These are phyloP conservation scores for Mariannaea elegans DNA, from an alignment of 2,329 filamentous ascomycete species.

Conservation along the genomic window DNA sequence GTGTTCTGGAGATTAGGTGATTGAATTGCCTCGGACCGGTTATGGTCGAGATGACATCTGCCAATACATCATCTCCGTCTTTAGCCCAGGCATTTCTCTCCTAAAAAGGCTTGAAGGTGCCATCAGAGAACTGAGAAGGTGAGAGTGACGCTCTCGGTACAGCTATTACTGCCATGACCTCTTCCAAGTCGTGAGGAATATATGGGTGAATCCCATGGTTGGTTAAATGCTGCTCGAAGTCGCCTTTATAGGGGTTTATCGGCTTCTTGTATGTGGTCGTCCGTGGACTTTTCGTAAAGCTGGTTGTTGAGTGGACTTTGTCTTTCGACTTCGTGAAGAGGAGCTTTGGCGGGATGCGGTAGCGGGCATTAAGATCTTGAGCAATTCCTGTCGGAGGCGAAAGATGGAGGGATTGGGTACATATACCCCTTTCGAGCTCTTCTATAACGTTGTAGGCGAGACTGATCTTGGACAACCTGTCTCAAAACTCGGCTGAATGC, in stretches of 20 bases:
- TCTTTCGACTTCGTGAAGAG: slow-evolving; percentile 21
- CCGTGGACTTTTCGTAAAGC: background rate
- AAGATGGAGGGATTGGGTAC: too few species aligned
- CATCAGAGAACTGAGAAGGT: slow-evolving; percentile 44
- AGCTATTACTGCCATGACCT: too few species aligned
- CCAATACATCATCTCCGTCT: slow-evolving; percentile 47
- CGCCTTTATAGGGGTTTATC: slow-evolving; percentile 40
- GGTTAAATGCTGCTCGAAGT: slow-evolving; percentile 49
- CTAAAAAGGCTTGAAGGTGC: slow-evolving; percentile 42
- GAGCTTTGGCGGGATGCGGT: slow-evolving; percentile 13
- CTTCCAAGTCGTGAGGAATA: slow-evolving; percentile 43
- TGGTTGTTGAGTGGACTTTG: slow-evolving; percentile 17
- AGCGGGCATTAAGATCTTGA: too few species aligned
- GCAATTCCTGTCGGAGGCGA: too few species aligned
- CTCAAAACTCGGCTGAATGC: too few species aligned
- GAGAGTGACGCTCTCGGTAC: slow-evolving; percentile 49
- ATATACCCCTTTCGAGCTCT: too few species aligned
- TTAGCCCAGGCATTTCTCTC: slow-evolving; percentile 38
- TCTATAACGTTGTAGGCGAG: too few species aligned
- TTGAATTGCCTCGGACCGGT: slow-evolving; percentile 24
- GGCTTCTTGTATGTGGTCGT: slow-evolving; percentile 21
- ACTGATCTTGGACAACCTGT: too few species aligned
- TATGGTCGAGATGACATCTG: slow-evolving; percentile 46
- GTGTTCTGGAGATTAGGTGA: slow-evolving; percentile 24
- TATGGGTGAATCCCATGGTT: slow-evolving; percentile 45